A percentile compares a stretch with the other conserved stretches of the same genome.
Conservation (phyloP, 352 stramenopile genomes). For the Phytophthora pistaciae region DNA sequence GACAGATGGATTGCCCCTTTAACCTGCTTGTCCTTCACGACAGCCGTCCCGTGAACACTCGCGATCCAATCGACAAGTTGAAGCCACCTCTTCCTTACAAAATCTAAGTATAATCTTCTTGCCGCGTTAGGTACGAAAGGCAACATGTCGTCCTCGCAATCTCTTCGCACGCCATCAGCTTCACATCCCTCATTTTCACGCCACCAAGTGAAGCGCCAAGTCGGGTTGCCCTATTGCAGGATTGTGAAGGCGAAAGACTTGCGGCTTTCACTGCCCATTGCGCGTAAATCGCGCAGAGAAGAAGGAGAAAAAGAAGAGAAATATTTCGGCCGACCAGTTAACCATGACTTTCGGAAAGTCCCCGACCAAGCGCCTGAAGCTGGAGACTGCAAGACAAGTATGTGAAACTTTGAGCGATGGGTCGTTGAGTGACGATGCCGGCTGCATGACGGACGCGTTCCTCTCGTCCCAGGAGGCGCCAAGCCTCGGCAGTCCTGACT, state of each 20-base stretch:
- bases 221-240: not conserved
- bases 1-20: too few species aligned
- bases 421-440: not conserved
- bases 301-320: too few species aligned
- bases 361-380: not conserved
- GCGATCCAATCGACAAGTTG: too few species aligned
- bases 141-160: slow-evolving; percentile 1
- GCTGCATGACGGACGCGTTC: not conserved
- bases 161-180: not conserved
- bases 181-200: slow-evolving; percentile 1
- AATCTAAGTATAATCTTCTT: too few species aligned
- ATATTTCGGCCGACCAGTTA: not conserved
- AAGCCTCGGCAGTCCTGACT: not conserved
- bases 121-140: not conserved
- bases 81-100: too few species aligned
- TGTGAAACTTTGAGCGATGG: not conserved
- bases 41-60: too few species aligned
- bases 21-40: too few species aligned
- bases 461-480: not conserved
- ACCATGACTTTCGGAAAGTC: not conserved
- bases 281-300: not conserved
- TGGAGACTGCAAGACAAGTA: not conserved
- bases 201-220: not conserved
- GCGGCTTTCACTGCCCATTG: not conserved
- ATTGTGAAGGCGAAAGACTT: not conserved